Evolutionary conservation across 495 filamentous ascomycete species (phyloP).

Genomic region (Aspergillus diversus): DNA sequence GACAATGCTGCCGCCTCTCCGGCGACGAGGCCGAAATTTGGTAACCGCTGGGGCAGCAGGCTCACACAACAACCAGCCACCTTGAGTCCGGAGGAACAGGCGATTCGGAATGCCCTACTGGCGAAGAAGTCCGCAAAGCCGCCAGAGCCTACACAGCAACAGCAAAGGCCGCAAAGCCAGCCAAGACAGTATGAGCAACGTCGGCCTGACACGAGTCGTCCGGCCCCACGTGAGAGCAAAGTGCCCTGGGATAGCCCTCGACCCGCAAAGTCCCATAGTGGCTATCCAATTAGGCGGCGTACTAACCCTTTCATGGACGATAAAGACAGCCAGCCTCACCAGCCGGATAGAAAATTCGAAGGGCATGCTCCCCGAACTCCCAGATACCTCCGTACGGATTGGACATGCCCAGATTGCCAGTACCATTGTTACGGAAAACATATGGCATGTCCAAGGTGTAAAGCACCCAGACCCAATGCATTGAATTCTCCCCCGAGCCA

Average conservation of each 20-base stretch:
- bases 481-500: neutral
- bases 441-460: slow-evolving; percentile 35
- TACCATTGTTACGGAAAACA: slow-evolving; percentile 30
- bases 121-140: slow-evolving; percentile 16
- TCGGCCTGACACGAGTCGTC: neutral
- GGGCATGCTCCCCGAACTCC: slow-evolving; percentile 9
- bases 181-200: neutral
- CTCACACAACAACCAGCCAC: slow-evolving; percentile 27
- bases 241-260: neutral
- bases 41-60: slow-evolving; percentile 25
- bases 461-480: slow-evolving; percentile 28
- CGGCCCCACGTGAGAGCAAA: neutral
- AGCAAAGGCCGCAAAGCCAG: slow-evolving; percentile 1
- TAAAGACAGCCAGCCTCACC: slow-evolving; percentile 17
- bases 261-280: neutral
- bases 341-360: slow-evolving; percentile 18
- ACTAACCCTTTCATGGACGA: slow-evolving; percentile 1
- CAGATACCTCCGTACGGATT: slow-evolving; percentile 27
- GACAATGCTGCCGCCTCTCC: slow-evolving; percentile 1
- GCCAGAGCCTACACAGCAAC: slow-evolving; percentile 2
- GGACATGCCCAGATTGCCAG: slow-evolving; percentile 40
- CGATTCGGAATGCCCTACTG: slow-evolving; percentile 38
- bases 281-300: neutral
- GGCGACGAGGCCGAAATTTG: slow-evolving; percentile 22
- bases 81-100: slow-evolving; percentile 41